A percentile compares a stretch with the other conserved stretches of the same genome.
Conservation (phyloP, 1,139 yeast species). For the Yamadazyma triangularis region DNA sequence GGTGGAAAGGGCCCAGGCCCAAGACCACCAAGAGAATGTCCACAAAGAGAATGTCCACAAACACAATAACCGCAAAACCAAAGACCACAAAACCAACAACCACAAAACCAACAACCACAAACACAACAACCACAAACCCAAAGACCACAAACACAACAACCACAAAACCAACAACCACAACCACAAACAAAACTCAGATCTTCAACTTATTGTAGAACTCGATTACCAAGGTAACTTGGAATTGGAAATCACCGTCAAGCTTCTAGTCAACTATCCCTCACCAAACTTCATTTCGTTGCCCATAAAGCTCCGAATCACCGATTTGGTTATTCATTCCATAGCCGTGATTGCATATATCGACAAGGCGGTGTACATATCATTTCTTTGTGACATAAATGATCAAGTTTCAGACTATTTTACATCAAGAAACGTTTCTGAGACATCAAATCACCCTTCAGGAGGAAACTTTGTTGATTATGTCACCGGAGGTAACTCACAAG, state of each 20-base stretch:
- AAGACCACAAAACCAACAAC: not conserved
- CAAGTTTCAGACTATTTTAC: slow-evolving; percentile 34
- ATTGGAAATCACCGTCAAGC: slow-evolving; percentile 69
- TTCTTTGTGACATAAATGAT: slow-evolving; percentile 59
- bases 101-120: not conserved
- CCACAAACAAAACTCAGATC: slow-evolving; percentile 33
- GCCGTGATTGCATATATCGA: slow-evolving; percentile 72
- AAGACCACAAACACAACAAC: too few species aligned
- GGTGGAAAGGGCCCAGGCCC: too few species aligned
- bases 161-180: not conserved
- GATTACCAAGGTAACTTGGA: slow-evolving; percentile 76
- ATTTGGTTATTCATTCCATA: slow-evolving; percentile 71
- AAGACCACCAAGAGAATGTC: too few species aligned
- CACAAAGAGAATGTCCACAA: not conserved
- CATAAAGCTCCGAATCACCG: slow-evolving; percentile 71
- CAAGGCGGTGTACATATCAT: slow-evolving; percentile 43
- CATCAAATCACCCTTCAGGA: slow-evolving; percentile 15
- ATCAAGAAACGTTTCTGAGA: not conserved
- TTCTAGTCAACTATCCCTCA: slow-evolving; percentile 85
- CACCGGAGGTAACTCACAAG: slow-evolving; percentile 35
- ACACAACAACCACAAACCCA: too few species aligned
- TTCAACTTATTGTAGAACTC: slow-evolving; percentile 74
- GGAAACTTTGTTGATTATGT: slow-evolving; percentile 41
- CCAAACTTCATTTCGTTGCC: slow-evolving; percentile 83
- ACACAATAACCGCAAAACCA: too few species aligned